A percentile compares a stretch with the other conserved stretches of the same genome.
phyloP scores from a whole-genome alignment of 371 early-diverging fungal species.

The Saksenaea vasiformis region DNA sequence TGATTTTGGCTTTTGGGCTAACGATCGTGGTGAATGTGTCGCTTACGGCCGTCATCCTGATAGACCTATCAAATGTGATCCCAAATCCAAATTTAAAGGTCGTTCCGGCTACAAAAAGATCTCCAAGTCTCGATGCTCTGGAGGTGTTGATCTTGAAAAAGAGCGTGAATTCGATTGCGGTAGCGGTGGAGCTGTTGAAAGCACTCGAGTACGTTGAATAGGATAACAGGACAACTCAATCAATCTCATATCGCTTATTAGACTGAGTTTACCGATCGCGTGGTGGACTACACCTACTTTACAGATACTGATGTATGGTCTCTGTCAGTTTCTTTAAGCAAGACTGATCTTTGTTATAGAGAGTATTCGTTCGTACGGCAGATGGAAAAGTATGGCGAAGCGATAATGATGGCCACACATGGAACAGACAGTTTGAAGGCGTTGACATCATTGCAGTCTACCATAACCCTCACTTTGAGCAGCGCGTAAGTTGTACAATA shows the following conservation, averaged over 20 bases:
- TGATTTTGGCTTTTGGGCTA: slow-evolving; percentile 78
- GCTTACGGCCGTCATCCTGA: slow-evolving; percentile 71
- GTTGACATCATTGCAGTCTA: slow-evolving; percentile 53
- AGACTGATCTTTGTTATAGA: slow-evolving; percentile 16
- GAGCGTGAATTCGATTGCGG: slow-evolving; percentile 53
- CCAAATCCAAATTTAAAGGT: slow-evolving; percentile 57
- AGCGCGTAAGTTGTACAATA: slow-evolving; percentile 39
- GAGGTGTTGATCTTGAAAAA: slow-evolving; percentile 62
- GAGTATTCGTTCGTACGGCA: slow-evolving; percentile 59
- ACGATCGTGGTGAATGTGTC: slow-evolving; percentile 62
- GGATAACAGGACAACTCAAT: background rate
- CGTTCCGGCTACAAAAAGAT: slow-evolving; percentile 74
- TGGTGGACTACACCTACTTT: slow-evolving; percentile 70
- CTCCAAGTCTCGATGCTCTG: slow-evolving; percentile 60
- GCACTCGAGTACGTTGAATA: slow-evolving; percentile 13
- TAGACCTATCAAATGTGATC: slow-evolving; percentile 61
- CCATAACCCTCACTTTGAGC: slow-evolving; percentile 71
- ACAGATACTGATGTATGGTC: slow-evolving; percentile 47
- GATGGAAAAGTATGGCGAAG: slow-evolving; percentile 65
- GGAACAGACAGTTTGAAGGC: slow-evolving; percentile 55
- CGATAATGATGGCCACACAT: slow-evolving; percentile 75
- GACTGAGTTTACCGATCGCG: slow-evolving; percentile 45
- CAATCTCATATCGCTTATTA: slow-evolving; percentile 4
- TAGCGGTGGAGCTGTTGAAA: slow-evolving; percentile 27
- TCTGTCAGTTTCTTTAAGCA: background rate